A percentile compares a stretch with the other conserved stretches of the same genome.
Conservation (phyloP, 2,329 filamentous ascomycete genomes). For the Rugonectria rugulosa region DNA sequence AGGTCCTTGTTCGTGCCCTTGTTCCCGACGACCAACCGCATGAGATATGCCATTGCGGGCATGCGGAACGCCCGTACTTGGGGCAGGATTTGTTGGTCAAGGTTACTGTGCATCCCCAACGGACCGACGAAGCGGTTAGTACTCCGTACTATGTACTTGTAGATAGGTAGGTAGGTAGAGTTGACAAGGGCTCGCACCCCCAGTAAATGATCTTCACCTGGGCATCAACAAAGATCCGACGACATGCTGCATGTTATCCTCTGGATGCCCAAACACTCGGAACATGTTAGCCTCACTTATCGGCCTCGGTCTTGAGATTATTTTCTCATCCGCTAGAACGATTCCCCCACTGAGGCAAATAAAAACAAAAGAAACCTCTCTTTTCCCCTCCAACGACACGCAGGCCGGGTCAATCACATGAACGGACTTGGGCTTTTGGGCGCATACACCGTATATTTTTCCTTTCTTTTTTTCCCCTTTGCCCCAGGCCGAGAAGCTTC, state of each 20-base stretch:
- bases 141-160: too few species aligned
- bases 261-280: conserved; percentile 3
- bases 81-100: neutral
- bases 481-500: neutral
- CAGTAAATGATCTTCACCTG: neutral
- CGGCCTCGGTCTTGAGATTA: conserved; percentile 7
- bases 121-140: too few species aligned
- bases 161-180: too few species aligned
- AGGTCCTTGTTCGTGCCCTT: conserved; percentile 18
- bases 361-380: too few species aligned
- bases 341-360: neutral
- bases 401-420: conserved; percentile 25
- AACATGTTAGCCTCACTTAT: neutral
- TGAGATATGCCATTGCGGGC: neutral
- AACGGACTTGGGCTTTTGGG: too few species aligned
- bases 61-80: neutral
- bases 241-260: neutral
- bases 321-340: conserved; percentile 7
- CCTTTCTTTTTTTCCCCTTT: neutral
- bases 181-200: neutral
- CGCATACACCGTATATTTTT: neutral
- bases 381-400: neutral
- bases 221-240: neutral
- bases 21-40: neutral
- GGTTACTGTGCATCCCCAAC: neutral